A percentile compares a stretch with the other conserved stretches of the same genome.
Evolutionary conservation across 2,329 filamentous ascomycete genomes (phyloP).

Genomic region (Apiospora phragmitis): DNA sequence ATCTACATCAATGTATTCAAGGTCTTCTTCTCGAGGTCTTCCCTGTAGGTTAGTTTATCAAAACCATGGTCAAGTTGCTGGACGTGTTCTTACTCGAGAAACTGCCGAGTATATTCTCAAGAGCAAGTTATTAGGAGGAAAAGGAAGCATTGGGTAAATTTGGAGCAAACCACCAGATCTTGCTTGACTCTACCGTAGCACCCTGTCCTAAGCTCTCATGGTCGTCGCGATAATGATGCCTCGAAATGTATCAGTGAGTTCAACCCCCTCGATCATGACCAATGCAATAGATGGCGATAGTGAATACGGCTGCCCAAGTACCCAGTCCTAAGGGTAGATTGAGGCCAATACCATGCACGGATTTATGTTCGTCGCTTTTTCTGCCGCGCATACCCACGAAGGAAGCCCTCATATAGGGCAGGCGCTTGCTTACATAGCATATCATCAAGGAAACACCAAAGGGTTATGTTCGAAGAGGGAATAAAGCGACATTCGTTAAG

Average conservation of each 20-base stretch:
- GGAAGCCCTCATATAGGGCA: not conserved
- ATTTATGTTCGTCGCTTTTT: not conserved
- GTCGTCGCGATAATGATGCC: not conserved
- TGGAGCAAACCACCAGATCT: not conserved
- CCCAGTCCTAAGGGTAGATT: not conserved
- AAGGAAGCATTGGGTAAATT: not conserved
- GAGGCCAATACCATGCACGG: not conserved
- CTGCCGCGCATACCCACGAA: not conserved
- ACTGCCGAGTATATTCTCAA: not conserved
- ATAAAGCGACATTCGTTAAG: not conserved
- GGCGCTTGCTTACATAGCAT: not conserved
- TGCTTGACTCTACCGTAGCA: not conserved
- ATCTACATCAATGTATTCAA: not conserved
- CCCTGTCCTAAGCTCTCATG: not conserved
- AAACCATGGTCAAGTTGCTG: not conserved
- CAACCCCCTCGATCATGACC: not conserved
- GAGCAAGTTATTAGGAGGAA: not conserved
- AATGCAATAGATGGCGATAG: not conserved
- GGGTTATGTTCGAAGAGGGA: not conserved
- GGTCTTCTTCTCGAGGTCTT: not conserved
- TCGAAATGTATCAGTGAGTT: not conserved
- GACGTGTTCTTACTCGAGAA: not conserved
- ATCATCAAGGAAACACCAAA: not conserved
- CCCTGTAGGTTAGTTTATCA: not conserved
- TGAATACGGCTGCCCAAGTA: not conserved